phyloP scores from a whole-genome alignment of 1,139 yeast genomes.

The Casaregolazyma suthepensis region DNA sequence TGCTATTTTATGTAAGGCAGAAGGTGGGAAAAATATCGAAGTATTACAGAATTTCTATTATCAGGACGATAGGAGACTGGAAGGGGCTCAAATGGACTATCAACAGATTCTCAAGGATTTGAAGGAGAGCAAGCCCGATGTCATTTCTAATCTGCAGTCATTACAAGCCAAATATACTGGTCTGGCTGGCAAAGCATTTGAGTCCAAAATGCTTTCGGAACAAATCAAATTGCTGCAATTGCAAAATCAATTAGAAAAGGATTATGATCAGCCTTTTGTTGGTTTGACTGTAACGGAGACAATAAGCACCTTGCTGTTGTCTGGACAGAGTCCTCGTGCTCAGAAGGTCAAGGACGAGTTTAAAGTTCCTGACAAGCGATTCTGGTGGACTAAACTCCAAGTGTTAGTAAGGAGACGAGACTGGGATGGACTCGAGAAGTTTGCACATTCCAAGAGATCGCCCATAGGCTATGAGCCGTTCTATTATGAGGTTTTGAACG shows the following conservation, averaged over 20 bases:
- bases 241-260: constrained; percentile 49
- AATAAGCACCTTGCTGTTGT: constrained; percentile 45
- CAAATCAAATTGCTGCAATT: constrained; percentile 47
- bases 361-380: constrained; percentile 56
- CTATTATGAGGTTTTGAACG: constrained; percentile 45
- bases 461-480: constrained; percentile 73
- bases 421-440: constrained; percentile 55
- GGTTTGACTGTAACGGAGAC: constrained; percentile 52
- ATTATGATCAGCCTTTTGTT: constrained; percentile 52
- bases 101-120: constrained; percentile 23
- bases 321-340: constrained; percentile 58
- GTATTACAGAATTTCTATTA: constrained; percentile 48
- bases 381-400: constrained; percentile 56
- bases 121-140: constrained; percentile 6
- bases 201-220: constrained; percentile 37
- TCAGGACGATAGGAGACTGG: constrained; percentile 52
- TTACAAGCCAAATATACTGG: constrained; percentile 26
- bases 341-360: constrained; percentile 53
- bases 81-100: constrained; percentile 40
- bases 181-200: constrained; percentile 26
- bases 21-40: constrained; percentile 23
- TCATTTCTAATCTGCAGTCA: constrained; percentile 24
- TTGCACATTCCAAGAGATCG: constrained; percentile 47
- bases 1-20: constrained; percentile 36
- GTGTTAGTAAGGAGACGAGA: constrained; percentile 47